Base-by-base conservation (phyloP, 805 yeast genomes). In the Ogataea trehalophila region DNA sequence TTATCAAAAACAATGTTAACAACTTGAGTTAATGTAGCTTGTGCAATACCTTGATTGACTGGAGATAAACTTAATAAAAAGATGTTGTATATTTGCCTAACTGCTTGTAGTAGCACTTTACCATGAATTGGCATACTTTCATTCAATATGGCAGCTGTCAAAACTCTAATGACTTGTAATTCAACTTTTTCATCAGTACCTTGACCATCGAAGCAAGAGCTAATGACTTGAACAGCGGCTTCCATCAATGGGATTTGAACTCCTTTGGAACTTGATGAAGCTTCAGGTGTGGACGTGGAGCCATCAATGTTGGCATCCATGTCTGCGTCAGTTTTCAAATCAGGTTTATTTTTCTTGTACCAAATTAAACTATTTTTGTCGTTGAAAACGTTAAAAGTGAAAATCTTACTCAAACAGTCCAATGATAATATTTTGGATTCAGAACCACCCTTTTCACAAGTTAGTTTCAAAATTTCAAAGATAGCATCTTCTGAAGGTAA, bases 21-120 rank as follows among this genome's bases (percentile, higher is more conserved):
- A 59, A 92, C 85, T 68, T 94, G 99, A 3, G 95, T 87, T 54
- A 94, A 74, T 7, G 94, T 85, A 1, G 96, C 98, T 70, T 95
- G 98, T 0, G 99, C 98, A 50, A 91, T 83, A 1, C 90, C 87
- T 68, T 94, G 99, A 62, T 90, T 92, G 23, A 86, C 73, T 3
- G 92, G 81, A 17, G 85, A 81, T 50, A 86, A 73, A 0, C 97
- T 89, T 47, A 88, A 76, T 38, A 94, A 84, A 60, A 92, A 95
- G 26, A 95, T 87, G 63, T 90, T 91, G 70, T 94, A 94, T 26
- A 92, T 88, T 60, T 88, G 96, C 65, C 98, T 80, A 35, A 95
- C 84, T 0, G 98, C 97, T 61, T 87, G 88, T 51, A 94, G 72
- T 44, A 94, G 72, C 1, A 91, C 80, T 8, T 90, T 87, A 2